phyloP scores from a whole-genome alignment of 1,284 basidiomycete species.

The Cutaneotrichosporon arboriforme region DNA sequence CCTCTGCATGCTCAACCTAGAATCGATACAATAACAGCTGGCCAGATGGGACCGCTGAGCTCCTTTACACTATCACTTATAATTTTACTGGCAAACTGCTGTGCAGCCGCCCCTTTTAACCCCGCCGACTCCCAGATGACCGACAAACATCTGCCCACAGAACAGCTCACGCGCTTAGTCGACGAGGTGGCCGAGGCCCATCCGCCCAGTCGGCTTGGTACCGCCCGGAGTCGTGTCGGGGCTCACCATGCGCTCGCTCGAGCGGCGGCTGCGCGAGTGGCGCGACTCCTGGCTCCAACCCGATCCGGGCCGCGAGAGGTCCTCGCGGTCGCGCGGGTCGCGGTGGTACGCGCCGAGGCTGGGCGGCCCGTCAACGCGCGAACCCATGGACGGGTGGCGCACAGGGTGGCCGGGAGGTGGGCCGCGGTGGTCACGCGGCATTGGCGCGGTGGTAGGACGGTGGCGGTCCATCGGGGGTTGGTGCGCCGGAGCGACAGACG shows the following conservation, averaged over 20 bases:
- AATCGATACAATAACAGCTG: not conserved
- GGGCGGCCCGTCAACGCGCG: slow-evolving; percentile 15
- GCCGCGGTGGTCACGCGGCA: slow-evolving; percentile 9
- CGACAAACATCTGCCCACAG: too few relatives aligned
- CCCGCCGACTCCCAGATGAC: too few relatives aligned
- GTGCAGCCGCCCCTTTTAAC: not conserved
- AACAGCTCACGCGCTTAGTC: slow-evolving; percentile 5
- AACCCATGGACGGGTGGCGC: slow-evolving; percentile 11
- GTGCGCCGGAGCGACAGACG: not conserved
- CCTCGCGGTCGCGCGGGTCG: slow-evolving; percentile 7
- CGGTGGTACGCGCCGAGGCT: slow-evolving; percentile 13
- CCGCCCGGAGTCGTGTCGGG: slow-evolving; percentile 9
- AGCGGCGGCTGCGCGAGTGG: slow-evolving; percentile 5
- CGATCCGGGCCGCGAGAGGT: slow-evolving; percentile 11
- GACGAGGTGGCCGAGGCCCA: slow-evolving; percentile 21
- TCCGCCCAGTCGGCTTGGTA: slow-evolving; percentile 15
- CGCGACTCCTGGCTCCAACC: slow-evolving; percentile 12
- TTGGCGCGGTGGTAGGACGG: slow-evolving; percentile 1
- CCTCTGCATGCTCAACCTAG: not conserved
- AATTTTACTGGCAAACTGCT: not conserved
- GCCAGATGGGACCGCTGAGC: too few relatives aligned
- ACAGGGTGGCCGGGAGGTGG: slow-evolving; percentile 2
- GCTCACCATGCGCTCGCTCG: slow-evolving; percentile 5
- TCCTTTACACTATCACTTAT: not conserved
- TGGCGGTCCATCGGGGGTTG: slow-evolving; percentile 3